phyloP scores from a whole-genome alignment of 208 protist genomes.

The Trypanosoma melophagium region DNA sequence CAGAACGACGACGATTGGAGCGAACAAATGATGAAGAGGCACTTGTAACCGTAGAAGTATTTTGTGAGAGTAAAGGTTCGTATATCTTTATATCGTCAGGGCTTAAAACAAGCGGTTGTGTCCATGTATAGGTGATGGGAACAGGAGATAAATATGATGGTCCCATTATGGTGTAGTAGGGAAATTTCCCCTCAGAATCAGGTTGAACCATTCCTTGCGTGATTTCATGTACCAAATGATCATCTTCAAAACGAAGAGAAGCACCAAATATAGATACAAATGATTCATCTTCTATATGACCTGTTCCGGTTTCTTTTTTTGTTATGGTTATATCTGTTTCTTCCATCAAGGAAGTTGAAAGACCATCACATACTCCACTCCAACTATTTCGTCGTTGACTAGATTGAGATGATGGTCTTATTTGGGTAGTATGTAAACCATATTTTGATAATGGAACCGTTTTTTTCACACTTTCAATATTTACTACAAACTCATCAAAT shows the following conservation, averaged over 20 bases:
- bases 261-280: constrained; percentile 15
- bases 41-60: neutral
- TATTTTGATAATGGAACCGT: neutral
- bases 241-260: constrained; percentile 10
- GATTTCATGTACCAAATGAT: constrained; percentile 1
- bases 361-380: constrained; percentile 14
- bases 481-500: constrained; percentile 37
- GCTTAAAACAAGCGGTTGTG: no score
- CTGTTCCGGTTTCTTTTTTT: no score
- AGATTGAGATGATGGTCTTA: neutral
- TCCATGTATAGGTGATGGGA: no score
- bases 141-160: no score
- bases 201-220: neutral
- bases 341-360: neutral
- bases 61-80: neutral
- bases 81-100: neutral
- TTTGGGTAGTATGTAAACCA: neutral
- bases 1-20: neutral
- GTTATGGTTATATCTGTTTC: neutral
- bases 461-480: constrained; percentile 14
- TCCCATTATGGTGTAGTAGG: no score
- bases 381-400: neutral
- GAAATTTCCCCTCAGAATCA: neutral
- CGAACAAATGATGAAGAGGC: neutral
- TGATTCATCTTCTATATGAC: neutral